Percentiles rank a stretch among this genome's conserved stretches.
phyloP scores from a whole-genome alignment of 345 rosid genomes.

The Ceriops decandra region DNA sequence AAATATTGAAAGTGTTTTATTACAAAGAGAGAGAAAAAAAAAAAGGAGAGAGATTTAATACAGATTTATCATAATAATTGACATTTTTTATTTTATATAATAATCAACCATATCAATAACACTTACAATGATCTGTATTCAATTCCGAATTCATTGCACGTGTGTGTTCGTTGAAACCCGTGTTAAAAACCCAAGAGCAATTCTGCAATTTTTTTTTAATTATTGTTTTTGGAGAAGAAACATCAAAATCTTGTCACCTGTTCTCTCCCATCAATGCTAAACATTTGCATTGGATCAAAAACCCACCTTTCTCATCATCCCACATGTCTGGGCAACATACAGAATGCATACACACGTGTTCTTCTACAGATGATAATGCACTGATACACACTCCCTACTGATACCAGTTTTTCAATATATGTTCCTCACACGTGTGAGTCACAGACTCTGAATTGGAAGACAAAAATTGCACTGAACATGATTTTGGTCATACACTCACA shows the following conservation, averaged over 20 bases:
- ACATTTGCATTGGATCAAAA: background rate
- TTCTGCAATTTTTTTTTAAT: background rate
- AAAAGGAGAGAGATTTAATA: background rate
- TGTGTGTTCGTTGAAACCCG: no score
- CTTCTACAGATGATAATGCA: conserved; percentile 20
- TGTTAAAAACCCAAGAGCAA: background rate
- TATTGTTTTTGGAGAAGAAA: conserved; percentile 8
- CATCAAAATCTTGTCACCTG: conserved; percentile 20
- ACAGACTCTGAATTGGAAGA: conserved; percentile 10
- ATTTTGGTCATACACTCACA: background rate
- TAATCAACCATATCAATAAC: no score
- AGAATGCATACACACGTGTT: conserved; percentile 29
- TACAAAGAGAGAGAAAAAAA: background rate
- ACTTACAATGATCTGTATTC: no score
- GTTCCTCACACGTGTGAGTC: conserved; percentile 30
- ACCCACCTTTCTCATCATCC: conserved; percentile 22
- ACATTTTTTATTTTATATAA: no score
- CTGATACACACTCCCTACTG: conserved; percentile 8
- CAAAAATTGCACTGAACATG: conserved; percentile 8
- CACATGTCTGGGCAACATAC: conserved; percentile 26
- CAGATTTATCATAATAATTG: no score
- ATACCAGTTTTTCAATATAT: conserved; percentile 8
- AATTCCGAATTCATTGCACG: no score
- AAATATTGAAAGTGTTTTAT: no score
- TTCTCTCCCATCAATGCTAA: background rate